phyloP scores from a whole-genome alignment of 2,329 filamentous ascomycete species.

The Penicillium hesseltinei region DNA sequence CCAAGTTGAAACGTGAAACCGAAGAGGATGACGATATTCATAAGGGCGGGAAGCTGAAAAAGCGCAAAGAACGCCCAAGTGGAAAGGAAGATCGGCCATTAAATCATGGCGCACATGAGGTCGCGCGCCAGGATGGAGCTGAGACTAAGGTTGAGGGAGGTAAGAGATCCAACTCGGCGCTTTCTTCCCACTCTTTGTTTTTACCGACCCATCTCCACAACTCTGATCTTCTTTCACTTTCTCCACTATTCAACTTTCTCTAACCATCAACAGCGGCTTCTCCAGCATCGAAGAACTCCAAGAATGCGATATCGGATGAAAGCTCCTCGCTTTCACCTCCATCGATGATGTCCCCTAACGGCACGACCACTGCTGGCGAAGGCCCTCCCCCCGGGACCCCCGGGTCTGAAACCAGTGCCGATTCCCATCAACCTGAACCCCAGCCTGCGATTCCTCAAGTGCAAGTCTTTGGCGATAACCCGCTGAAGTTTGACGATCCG shows the following conservation, averaged over 20 bases:
- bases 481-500: slow-evolving; percentile 84
- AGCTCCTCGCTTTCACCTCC: slow-evolving; percentile 43
- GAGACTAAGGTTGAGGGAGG: slow-evolving; percentile 58
- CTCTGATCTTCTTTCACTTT: slow-evolving; percentile 10
- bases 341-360: slow-evolving; percentile 44
- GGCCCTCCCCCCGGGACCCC: slow-evolving; percentile 62
- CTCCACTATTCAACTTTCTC: slow-evolving; percentile 10
- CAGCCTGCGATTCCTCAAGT: slow-evolving; percentile 66
- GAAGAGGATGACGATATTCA: slow-evolving; percentile 49
- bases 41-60: slow-evolving; percentile 68
- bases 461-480: slow-evolving; percentile 89
- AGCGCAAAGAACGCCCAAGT: slow-evolving; percentile 68
- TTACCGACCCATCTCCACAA: slow-evolving; percentile 14
- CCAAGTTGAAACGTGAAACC: slow-evolving; percentile 45
- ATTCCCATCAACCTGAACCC: slow-evolving; percentile 59
- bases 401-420: slow-evolving; percentile 58
- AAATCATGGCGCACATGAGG: slow-evolving; percentile 61
- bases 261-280: slow-evolving; percentile 30
- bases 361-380: slow-evolving; percentile 52
- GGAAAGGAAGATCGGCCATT: slow-evolving; percentile 61
- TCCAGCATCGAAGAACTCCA: slow-evolving; percentile 40
- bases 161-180: slow-evolving; percentile 24
- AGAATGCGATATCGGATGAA: slow-evolving; percentile 37
- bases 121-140: slow-evolving; percentile 63
- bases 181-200: slow-evolving; percentile 13